Evolutionary conservation across 1,284 basidiomycete genomes (phyloP).

Genomic region (Puccinia polysora): DNA sequence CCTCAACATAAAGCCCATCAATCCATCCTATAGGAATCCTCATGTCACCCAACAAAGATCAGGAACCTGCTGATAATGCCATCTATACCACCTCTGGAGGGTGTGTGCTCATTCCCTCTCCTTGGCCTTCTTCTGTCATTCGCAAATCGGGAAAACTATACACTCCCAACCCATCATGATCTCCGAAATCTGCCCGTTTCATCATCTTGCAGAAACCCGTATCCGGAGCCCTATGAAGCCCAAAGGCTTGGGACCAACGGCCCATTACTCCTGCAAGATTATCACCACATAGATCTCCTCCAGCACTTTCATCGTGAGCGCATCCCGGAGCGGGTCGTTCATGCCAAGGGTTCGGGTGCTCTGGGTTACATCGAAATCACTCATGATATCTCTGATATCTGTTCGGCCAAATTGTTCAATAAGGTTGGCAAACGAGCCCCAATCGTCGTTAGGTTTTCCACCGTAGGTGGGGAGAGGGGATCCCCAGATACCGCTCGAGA

Average conservation of each 20-base stretch:
- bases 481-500: constrained; percentile 86
- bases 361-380: constrained; percentile 55
- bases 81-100: constrained; percentile 41
- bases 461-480: constrained; percentile 67
- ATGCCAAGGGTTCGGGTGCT: constrained; percentile 41
- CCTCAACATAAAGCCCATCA: too few species aligned
- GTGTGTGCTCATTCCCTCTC: background rate
- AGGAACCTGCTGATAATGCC: constrained; percentile 11
- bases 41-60: constrained; percentile 15
- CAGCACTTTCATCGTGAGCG: constrained; percentile 49
- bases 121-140: background rate
- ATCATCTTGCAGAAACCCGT: constrained; percentile 10
- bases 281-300: constrained; percentile 46
- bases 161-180: background rate
- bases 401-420: constrained; percentile 66
- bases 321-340: constrained; percentile 51
- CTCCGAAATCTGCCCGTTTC: background rate
- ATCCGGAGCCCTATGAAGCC: constrained; percentile 49
- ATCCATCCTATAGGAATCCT: too few species aligned
- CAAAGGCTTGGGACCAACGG: constrained; percentile 71
- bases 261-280: constrained; percentile 71
- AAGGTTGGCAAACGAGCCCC: constrained; percentile 66
- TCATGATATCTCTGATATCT: constrained; percentile 73
- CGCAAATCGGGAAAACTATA: background rate
- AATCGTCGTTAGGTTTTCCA: constrained; percentile 55